A percentile compares a stretch with the other conserved stretches of the same genome.
Conservation (phyloP, 768 basidiomycete genomes). For the Suillus plorans region DNA sequence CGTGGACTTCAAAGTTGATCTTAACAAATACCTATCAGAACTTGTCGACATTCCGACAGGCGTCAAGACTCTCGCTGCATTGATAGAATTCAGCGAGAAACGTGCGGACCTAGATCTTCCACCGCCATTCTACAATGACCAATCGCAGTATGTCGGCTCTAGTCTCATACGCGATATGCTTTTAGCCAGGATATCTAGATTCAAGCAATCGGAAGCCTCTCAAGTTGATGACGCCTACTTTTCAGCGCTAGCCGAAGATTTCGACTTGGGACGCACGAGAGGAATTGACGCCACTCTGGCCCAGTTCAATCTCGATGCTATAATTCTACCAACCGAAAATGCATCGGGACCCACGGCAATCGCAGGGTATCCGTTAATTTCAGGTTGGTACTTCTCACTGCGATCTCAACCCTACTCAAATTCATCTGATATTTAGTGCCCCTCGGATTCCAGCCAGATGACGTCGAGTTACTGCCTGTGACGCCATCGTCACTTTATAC, state of each 20-base stretch:
- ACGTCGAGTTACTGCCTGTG: slow-evolving; percentile 37
- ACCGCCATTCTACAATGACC: slow-evolving; percentile 27
- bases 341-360: neutral
- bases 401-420: slow-evolving; percentile 12
- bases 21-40: slow-evolving; percentile 40
- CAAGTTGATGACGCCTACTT: neutral
- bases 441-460: slow-evolving; percentile 52
- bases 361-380: neutral
- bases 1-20: slow-evolving; percentile 52
- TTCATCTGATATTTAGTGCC: slow-evolving; percentile 43
- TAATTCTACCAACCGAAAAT: neutral
- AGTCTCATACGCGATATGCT: neutral
- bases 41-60: slow-evolving; percentile 54
- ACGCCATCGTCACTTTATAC: slow-evolving; percentile 38
- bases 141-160: slow-evolving; percentile 12
- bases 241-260: neutral
- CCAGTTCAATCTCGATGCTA: neutral
- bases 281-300: neutral
- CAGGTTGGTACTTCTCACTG: neutral
- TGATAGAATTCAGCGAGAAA: slow-evolving; percentile 53
- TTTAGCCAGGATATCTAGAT: neutral
- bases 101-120: slow-evolving; percentile 45
- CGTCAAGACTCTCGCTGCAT: slow-evolving; percentile 51
- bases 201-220: neutral
- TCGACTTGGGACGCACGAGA: neutral